Evolutionary conservation across 495 filamentous ascomycete species (phyloP), one percentile per base, ranked within the genome.

Genomic region (Echria macrotheca): DNA sequence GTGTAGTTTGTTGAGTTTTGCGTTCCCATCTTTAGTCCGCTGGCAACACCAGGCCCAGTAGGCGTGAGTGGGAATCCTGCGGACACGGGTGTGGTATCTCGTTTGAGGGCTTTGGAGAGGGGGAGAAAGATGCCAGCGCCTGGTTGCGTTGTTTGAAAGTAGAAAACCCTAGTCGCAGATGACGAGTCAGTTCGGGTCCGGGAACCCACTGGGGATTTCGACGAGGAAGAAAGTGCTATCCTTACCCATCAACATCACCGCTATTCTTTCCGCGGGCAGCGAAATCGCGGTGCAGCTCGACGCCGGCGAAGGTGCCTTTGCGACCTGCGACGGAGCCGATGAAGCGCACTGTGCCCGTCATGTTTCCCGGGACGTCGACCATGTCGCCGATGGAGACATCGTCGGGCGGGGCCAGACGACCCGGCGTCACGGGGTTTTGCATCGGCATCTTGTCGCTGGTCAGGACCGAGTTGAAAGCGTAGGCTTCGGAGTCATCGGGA

Each of bases 51-150:
- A 4, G 82, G 39, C n/a, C 53, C 85, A 1, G 80, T 80, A 8
- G 89, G 88, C 8, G 83, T 88, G 23, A 75, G 69, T 11, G 84
- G 78, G 57, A 76, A 79, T 11, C 47, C 66, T 37, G 69, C 72
- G 17, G 79, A 78, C 48, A 73, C 75, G 46, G 71, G 74, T 35
- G 73, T 80, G 53, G 79, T 84, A 49, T 76, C 69, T 35, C 82
- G 80, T 60, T 86, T 91, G 54, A 78, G 76, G 35, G 85, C 85
- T 64, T 91, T 91, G 66, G 85, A 85, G 45, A 95, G 77, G 9
- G 93, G 94, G 4, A 99, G 78, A 61, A 99, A 99, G 58, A 99
- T 97, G 24, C 93, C 93, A 5, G 91, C 81, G 23, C 87, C 87
- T 10, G 84, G 77, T 28, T 81, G 69, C 2, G 80, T 77, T 6